These are phyloP conservation scores for Westerdykella ornata DNA, from an alignment of 2,329 filamentous ascomycete species.

Conservation along the genomic window DNA sequence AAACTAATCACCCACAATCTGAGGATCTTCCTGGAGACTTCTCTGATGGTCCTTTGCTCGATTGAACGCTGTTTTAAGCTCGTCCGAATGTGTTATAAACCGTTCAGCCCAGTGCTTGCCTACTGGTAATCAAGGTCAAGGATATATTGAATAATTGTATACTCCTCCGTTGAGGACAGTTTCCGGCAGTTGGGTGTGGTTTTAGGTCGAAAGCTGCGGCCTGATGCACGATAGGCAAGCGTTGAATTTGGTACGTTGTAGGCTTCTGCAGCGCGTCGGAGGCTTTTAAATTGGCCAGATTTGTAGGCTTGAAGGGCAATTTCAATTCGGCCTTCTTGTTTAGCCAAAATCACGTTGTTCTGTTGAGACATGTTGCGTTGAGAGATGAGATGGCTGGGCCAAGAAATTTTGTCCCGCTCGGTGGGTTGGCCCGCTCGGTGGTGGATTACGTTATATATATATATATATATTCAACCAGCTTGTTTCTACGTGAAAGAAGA, in stretches of 20 bases:
- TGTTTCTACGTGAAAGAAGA: too few species aligned
- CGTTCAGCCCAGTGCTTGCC: not conserved
- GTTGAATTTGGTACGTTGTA: not conserved
- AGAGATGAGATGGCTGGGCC: not conserved
- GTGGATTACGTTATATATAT: not conserved
- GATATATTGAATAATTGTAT: not conserved
- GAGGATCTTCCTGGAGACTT: conserved; percentile 7
- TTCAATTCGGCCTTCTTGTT: not conserved
- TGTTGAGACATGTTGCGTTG: not conserved
- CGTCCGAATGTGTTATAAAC: conserved; percentile 8
- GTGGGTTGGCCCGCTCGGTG: not conserved
- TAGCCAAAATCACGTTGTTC: not conserved
- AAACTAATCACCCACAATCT: conserved; percentile 9
- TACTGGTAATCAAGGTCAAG: not conserved
- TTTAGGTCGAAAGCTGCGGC: not conserved
- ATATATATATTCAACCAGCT: not conserved
- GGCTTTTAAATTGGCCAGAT: not conserved
- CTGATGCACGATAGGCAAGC: not conserved
- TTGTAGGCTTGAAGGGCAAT: not conserved
- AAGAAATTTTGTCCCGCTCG: not conserved
- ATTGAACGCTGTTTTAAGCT: conserved; percentile 13
- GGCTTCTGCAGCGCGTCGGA: not conserved
- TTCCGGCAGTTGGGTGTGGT: not conserved
- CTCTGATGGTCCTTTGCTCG: conserved; percentile 8
- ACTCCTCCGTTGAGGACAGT: not conserved